Evolutionary conservation across 495 filamentous ascomycete genomes (phyloP), one percentile per base, ranked within the genome.

Genomic region (Aspergillus wentii): DNA sequence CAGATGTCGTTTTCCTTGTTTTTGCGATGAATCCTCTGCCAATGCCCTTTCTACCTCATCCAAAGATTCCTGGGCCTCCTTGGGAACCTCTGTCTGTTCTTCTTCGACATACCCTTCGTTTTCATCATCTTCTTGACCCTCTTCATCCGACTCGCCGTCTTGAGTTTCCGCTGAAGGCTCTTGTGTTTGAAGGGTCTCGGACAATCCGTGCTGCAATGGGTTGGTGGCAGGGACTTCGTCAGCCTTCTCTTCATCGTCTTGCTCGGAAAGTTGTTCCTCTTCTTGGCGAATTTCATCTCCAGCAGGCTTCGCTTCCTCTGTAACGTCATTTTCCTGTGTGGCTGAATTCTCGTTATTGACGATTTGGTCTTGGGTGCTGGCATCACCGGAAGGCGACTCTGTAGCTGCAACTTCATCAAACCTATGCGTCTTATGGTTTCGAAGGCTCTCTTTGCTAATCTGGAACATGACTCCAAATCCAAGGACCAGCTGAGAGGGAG

Each of bases 401-500:
- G 44, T 31, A 15, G 47, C 17, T 21, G 15, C 8, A 31, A 29
- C 13, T 21, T 46, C 22, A 19, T 55, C 57, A 16, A 42, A 40
- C 4, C 37, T 27, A 32, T 80, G 72, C 57, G 82, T 87, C 21
- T 80, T 72, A 63, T 96, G 90, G 33, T 79, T 82, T 18, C 68
- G 72, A 50, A 86, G 85, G 53, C 88, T 94, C 42, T 92, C 84
- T 44, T 94, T 86, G 52, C 88, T 94, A 37, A 98, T 75, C 56
- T 77, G 83, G 57, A 92, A 98, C 58, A 95, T 67, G 27, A 96
- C 73, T 3, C 76, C 88, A 55, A 95, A 86, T 0, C 92, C 92
- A 27, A 98, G 69, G 22, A 94, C 67, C 22, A 97, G 66, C 51
- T 91, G 88, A 8, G 91, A 83, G 2, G 92, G 92, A 2, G 89